These are phyloP conservation scores for Syncephalastrum sp. DNA, from an alignment of 371 early-diverging fungal species.

Conservation along the genomic window DNA sequence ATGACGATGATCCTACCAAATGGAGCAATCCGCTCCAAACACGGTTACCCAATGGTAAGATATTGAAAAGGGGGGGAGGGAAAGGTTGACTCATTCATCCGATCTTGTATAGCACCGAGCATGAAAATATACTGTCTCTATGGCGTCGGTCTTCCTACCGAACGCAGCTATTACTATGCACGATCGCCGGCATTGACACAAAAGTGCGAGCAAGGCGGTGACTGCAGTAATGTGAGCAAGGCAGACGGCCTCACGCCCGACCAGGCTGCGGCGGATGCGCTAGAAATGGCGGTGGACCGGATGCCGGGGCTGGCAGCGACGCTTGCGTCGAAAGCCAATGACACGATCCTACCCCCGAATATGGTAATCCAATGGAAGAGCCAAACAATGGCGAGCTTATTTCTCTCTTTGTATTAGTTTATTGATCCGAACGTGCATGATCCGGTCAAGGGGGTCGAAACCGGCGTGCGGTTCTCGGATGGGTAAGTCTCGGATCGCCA, in stretches of 20 bases:
- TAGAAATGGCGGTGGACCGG: conserved; percentile 9
- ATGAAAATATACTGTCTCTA: conserved; percentile 85
- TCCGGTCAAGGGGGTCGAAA: conserved; percentile 42
- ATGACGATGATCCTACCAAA: conserved; percentile 54
- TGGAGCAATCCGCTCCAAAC: conserved; percentile 91
- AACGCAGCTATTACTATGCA: conserved; percentile 76
- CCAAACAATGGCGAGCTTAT: background rate
- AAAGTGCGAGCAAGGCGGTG: conserved; percentile 3
- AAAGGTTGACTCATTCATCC: background rate
- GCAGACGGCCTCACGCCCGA: background rate
- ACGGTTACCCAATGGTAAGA: conserved; percentile 70
- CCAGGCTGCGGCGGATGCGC: conserved; percentile 4
- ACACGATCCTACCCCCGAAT: conserved; percentile 11
- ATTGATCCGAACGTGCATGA: conserved; percentile 45
- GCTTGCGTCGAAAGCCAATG: conserved; percentile 4
- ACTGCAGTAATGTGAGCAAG: conserved; percentile 1
- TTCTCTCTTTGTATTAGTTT: conserved; percentile 18
- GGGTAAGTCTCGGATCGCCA: conserved; percentile 30
- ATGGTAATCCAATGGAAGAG: conserved; percentile 6
- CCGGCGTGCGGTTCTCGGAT: conserved; percentile 55
- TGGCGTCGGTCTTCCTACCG: conserved; percentile 79
- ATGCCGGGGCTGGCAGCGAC: conserved; percentile 1
- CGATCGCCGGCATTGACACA: background rate
- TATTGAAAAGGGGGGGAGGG: background rate
- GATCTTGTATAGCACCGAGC: conserved; percentile 48